These are phyloP conservation scores for Aspergillus persii DNA, from an alignment of 2,329 filamentous ascomycete species.

Conservation along the genomic window DNA sequence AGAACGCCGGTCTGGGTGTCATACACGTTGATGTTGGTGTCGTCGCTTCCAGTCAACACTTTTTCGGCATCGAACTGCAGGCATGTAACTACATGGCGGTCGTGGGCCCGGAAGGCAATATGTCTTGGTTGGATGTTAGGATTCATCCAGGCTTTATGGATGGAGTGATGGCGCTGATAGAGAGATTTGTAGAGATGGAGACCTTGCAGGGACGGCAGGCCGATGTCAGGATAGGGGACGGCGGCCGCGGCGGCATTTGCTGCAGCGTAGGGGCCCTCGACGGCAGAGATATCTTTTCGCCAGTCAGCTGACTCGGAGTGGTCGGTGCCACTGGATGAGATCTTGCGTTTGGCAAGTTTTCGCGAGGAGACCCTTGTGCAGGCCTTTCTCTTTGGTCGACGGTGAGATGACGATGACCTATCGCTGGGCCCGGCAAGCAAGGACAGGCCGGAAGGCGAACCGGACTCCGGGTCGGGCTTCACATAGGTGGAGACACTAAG, in stretches of 20 bases:
- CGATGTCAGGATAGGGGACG: conserved; percentile 77
- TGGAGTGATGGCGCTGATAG: conserved; percentile 88
- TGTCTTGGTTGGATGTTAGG: conserved; percentile 79
- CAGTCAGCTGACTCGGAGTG: conserved; percentile 44
- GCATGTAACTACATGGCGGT: conserved; percentile 94
- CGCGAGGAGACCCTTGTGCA: conserved; percentile 43
- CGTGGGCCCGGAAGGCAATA: conserved; percentile 93
- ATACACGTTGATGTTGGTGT: conserved; percentile 96
- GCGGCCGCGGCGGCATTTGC: conserved; percentile 80
- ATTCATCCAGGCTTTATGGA: conserved; percentile 88
- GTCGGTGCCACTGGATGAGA: conserved; percentile 45
- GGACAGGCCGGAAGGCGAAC: conserved; percentile 19
- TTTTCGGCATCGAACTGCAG: conserved; percentile 98
- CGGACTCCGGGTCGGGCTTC: conserved; percentile 41
- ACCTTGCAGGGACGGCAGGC: conserved; percentile 72
- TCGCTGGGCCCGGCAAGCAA: conserved; percentile 25
- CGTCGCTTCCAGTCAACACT: conserved; percentile 95
- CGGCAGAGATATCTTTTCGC: conserved; percentile 49
- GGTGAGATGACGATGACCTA: conserved; percentile 24
- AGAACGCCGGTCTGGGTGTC: conserved; percentile 92
- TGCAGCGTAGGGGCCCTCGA: conserved; percentile 78
- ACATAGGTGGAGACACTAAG: conserved; percentile 56
- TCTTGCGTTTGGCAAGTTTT: conserved; percentile 59
- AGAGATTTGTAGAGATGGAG: conserved; percentile 95
- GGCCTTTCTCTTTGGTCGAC: conserved; percentile 50